Base-by-base conservation (phyloP, 768 basidiomycete genomes). In the Tricholoma sp. region DNA sequence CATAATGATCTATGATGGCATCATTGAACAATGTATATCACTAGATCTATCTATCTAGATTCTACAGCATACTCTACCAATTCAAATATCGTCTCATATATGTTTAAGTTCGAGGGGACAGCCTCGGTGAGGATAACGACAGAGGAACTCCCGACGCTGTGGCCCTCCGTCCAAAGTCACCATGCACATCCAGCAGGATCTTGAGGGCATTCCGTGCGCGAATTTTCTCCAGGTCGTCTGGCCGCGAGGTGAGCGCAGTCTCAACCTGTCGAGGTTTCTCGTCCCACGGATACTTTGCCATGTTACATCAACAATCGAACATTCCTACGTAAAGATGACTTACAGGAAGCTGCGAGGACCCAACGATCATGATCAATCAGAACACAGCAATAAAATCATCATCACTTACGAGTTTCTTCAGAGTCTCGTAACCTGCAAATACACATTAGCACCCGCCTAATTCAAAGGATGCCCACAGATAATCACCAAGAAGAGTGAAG, bases 141-240 rank as follows among this genome's bases (percentile, higher is more conserved):
- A 78, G 62, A 35, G 75, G 73, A 49, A 68, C 65, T 57, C 71
- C 73, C 41, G 74, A 71, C 50, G 70, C 71, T 24, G 76, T 75
- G 14, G 79, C 82, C 45, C 82, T 79, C 51, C 83, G 78, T 22
- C 88, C 88, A 74, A 93, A 89, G 69, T 94, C 90, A n/a, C 90
- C 89, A 71, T 92, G 91, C 37, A 91, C 88, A 64, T 94, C 93
- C 67, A 94, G 74, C 60, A 94, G 71, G 58, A 94, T 93, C 72
- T 94, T 94, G 66, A 99, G 82, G 12, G 94, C 96, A 77, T 98
- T 98, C 57, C 96, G 81, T 18, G 97, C 96, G 55, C 97, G 83
- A 43, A 96, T 82, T 68, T 87, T 85, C 29, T 93, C 83, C 74
- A 98, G 79, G 57, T 98, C 96, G 63, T 91, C 89, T 37, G 82